phyloP scores from a whole-genome alignment of 1,284 basidiomycete species.

The Chalciporus sp. region DNA sequence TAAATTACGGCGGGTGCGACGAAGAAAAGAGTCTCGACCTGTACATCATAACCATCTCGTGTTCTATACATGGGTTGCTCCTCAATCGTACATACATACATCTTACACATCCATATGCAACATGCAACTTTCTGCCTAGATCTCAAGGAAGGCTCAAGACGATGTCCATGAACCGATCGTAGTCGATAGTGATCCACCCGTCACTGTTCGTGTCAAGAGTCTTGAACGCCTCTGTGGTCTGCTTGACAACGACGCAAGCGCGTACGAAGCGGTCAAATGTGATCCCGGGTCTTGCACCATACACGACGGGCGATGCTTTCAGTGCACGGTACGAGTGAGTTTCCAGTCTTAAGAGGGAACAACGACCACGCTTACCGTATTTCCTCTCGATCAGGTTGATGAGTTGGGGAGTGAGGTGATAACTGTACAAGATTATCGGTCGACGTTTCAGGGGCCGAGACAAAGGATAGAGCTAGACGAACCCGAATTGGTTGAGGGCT shows the following conservation, averaged over 20 bases:
- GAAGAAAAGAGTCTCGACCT: neutral
- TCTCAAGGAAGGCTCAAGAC: slow-evolving; percentile 68
- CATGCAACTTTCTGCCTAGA: neutral
- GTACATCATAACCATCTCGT: neutral
- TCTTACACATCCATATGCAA: neutral
- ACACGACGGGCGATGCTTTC: slow-evolving; percentile 49
- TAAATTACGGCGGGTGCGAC: neutral
- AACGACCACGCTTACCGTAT: slow-evolving; percentile 50
- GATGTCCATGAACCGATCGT: slow-evolving; percentile 76
- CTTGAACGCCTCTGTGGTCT: slow-evolving; percentile 68
- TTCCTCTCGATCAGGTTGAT: slow-evolving; percentile 63
- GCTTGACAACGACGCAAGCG: slow-evolving; percentile 79
- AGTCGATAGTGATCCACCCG: slow-evolving; percentile 77
- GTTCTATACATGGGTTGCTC: neutral
- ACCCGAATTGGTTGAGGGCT: slow-evolving; percentile 72
- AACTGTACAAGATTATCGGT: slow-evolving; percentile 37
- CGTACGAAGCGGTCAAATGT: slow-evolving; percentile 83
- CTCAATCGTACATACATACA: slow-evolving; percentile 14
- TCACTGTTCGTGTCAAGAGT: slow-evolving; percentile 65
- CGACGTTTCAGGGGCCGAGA: neutral
- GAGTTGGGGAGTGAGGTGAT: slow-evolving; percentile 64
- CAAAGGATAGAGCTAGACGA: slow-evolving; percentile 7
- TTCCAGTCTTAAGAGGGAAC: neutral
- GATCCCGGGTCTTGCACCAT: slow-evolving; percentile 54
- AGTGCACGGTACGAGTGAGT: neutral